A percentile compares a stretch with the other conserved stretches of the same genome.
These are phyloP conservation scores for Leccinum obscurum DNA, from an alignment of 768 basidiomycete species.

Conservation along the genomic window DNA sequence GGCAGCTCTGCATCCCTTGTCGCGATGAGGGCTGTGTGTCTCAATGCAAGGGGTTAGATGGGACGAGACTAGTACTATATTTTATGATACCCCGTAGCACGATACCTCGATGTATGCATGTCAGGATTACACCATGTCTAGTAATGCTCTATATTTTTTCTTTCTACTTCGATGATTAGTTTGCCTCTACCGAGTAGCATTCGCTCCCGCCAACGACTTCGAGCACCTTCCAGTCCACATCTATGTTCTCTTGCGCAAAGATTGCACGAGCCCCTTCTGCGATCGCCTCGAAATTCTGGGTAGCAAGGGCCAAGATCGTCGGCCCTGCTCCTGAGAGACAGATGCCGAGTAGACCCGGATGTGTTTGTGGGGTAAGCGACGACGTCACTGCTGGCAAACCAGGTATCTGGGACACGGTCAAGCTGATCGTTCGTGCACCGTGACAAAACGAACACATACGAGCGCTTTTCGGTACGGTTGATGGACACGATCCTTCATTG, in stretches of 20 bases:
- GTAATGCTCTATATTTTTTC: slow-evolving; percentile 18
- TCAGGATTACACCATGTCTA: slow-evolving; percentile 18
- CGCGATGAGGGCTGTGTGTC: slow-evolving; percentile 86
- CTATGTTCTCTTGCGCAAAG: slow-evolving; percentile 68
- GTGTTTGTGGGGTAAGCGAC: slow-evolving; percentile 80
- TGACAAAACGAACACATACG: slow-evolving; percentile 44
- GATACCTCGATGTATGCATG: slow-evolving; percentile 26
- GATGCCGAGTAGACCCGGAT: slow-evolving; percentile 95
- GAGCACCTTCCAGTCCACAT: slow-evolving; percentile 90
- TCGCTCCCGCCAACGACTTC: slow-evolving; percentile 55
- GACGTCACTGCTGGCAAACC: slow-evolving; percentile 93
- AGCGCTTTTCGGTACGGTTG: slow-evolving; percentile 92
- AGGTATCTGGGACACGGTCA: slow-evolving; percentile 66
- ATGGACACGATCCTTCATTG: slow-evolving; percentile 98
- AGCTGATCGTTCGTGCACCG: neutral
- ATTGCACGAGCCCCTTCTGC: slow-evolving; percentile 78
- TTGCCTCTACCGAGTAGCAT: slow-evolving; percentile 16
- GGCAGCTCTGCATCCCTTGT: slow-evolving; percentile 65
- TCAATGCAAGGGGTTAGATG: slow-evolving; percentile 72
- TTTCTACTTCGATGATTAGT: slow-evolving; percentile 11
- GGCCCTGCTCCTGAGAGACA: slow-evolving; percentile 98
- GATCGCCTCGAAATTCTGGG: slow-evolving; percentile 78
- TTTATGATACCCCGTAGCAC: slow-evolving; percentile 25
- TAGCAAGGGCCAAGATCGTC: slow-evolving; percentile 94
- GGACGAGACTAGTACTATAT: slow-evolving; percentile 5